Base-by-base conservation (phyloP, 441 rosid genomes). In the Populus hybrid region DNA sequence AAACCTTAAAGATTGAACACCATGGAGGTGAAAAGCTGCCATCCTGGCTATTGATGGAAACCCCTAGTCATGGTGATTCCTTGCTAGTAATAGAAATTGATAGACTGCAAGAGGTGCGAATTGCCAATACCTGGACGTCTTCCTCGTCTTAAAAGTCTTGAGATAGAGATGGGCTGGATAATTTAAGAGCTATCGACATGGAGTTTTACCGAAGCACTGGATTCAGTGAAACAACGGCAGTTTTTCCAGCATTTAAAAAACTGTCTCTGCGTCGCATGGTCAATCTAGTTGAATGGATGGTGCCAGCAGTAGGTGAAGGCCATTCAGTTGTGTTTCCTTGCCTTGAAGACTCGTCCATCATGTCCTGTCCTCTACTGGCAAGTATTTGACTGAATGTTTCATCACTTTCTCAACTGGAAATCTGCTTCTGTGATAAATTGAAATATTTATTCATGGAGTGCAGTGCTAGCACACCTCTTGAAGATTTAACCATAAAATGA, bases 111-210 rank as follows among this genome's bases (percentile, higher is more conserved):
- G 4, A 36, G 40, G 5, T 79, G 76, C 42, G 70, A 36, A 67
- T 68, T 83, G 26, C 65, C 73, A 63, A 72, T 35, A 5, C 83
- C 78, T 3, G 85, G 82, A 32, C 79, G 50, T 63, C 76, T 78
- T 59, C 72, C 75, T 34, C 21, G 42, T 59, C 73, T 75, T 69
- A 28, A 63, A 64, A 70, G 23, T 74, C 77, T 73, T 50, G 70
- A 71, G 68, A 11, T 80, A n/a, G n/a, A 59, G 9, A 65, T n/a
- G 38, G 28, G 3, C 9, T 74, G 67, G 10, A 67, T 21, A 73
- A 74, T 14, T 53, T 50, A 50, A 50, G 34, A 26, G 10, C 61
- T 35, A 74, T 67, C 30, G 76, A 68, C 5, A 63, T 7, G 21
- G 77, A 79, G 46, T 73, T 69, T 18, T 79, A 79, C 21, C 3